Conservation (phyloP, 2,329 filamentous ascomycete species). For the Cercospora berteroae region DNA sequence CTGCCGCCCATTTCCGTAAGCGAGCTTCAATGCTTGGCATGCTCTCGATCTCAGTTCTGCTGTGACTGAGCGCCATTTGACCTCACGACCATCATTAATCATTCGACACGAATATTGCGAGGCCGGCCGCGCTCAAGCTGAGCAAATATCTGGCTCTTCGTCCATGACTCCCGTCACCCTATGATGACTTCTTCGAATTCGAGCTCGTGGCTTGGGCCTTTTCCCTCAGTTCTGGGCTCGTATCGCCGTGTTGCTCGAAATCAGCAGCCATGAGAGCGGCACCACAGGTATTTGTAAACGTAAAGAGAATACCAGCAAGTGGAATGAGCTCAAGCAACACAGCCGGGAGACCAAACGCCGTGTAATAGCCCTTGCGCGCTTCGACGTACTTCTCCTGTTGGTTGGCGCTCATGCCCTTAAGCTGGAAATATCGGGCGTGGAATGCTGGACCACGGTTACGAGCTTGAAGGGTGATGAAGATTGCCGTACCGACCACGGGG, state of each 20-base stretch:
- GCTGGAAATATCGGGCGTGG: conserved; percentile 67
- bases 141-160: neutral
- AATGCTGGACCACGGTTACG: conserved; percentile 53
- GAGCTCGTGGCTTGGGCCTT: conserved; percentile 24
- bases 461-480: conserved; percentile 74
- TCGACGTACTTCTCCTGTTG: conserved; percentile 68
- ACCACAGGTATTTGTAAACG: conserved; percentile 88
- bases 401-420: conserved; percentile 74
- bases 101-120: neutral
- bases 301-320: conserved; percentile 75
- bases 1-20: neutral
- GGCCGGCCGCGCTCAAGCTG: neutral
- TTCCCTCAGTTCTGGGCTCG: conserved; percentile 36
- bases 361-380: conserved; percentile 71
- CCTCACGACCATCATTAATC: neutral
- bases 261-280: conserved; percentile 91
- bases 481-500: conserved; percentile 76
- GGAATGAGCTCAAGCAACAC: conserved; percentile 83
- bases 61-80: neutral
- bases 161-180: neutral
- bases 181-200: neutral
- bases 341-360: conserved; percentile 74
- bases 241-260: conserved; percentile 36
- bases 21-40: neutral
- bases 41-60: neutral